These are phyloP conservation scores for Aspergillus eucalypticola DNA, from an alignment of 2,329 filamentous ascomycete species.

Conservation along the genomic window DNA sequence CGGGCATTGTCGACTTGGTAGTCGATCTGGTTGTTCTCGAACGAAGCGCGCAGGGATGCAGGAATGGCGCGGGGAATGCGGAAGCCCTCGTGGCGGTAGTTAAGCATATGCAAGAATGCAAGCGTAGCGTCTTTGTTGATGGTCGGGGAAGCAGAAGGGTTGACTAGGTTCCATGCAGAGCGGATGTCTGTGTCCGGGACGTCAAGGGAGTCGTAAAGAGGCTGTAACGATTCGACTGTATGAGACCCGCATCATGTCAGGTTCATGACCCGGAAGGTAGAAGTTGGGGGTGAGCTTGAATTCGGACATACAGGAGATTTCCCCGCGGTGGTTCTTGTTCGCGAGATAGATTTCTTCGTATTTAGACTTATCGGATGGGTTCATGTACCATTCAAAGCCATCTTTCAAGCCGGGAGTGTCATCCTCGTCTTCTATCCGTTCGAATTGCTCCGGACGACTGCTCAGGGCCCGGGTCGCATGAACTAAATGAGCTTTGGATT, in stretches of 20 bases:
- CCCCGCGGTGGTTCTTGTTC: constrained; percentile 82
- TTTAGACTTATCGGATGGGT: constrained; percentile 81
- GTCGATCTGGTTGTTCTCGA: constrained; percentile 95
- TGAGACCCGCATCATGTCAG: constrained; percentile 23
- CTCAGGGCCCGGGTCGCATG: constrained; percentile 79
- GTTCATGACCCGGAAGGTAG: background rate
- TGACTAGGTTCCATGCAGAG: constrained; percentile 95
- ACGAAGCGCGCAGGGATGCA: constrained; percentile 83
- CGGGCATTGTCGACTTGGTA: constrained; percentile 83
- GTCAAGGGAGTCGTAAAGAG: constrained; percentile 72
- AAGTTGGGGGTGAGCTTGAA: background rate
- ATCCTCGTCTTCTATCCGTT: constrained; percentile 74
- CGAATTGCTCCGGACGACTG: constrained; percentile 78
- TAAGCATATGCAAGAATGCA: constrained; percentile 94
- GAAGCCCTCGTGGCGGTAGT: constrained; percentile 91
- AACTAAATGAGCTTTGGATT: constrained; percentile 88
- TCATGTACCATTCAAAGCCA: constrained; percentile 99
- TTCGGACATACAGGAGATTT: constrained; percentile 68
- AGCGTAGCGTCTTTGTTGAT: constrained; percentile 95
- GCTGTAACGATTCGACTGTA: constrained; percentile 72
- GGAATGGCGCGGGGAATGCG: constrained; percentile 90
- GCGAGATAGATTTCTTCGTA: constrained; percentile 98
- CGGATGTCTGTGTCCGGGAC: constrained; percentile 77
- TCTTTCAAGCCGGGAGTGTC: constrained; percentile 85
- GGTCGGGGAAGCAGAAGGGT: constrained; percentile 76